Evolutionary conservation across 2,329 filamentous ascomycete species (phyloP).

Genomic region (Paradendryphiella salina): DNA sequence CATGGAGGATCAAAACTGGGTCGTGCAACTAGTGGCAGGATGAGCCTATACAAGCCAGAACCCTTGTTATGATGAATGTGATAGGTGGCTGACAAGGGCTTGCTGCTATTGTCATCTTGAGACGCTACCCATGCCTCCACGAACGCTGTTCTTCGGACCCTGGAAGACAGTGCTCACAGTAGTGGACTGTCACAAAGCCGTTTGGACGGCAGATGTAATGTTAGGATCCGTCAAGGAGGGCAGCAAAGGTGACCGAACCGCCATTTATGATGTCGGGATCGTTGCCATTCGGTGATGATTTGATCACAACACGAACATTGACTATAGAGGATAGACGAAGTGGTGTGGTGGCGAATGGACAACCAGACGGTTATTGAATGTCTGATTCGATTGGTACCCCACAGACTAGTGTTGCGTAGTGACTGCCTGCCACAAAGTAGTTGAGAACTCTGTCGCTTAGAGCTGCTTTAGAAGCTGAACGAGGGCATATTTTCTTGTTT

Average conservation of each 20-base stretch:
- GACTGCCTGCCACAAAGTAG: slow-evolving; percentile 11
- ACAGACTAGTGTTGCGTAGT: slow-evolving; percentile 8
- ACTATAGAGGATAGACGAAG: background rate
- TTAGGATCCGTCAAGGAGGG: background rate
- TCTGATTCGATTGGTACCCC: slow-evolving; percentile 11
- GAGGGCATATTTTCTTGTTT: slow-evolving; percentile 3
- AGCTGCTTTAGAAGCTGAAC: slow-evolving; percentile 3
- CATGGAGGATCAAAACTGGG: slow-evolving; percentile 23
- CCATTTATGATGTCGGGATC: background rate
- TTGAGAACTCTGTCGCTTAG: slow-evolving; percentile 13
- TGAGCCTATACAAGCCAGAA: slow-evolving; percentile 14
- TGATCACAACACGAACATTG: background rate
- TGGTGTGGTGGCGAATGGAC: slow-evolving; percentile 8
- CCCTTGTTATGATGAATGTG: slow-evolving; percentile 10
- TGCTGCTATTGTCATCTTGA: slow-evolving; percentile 5
- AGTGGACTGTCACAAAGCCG: background rate
- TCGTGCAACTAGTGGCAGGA: slow-evolving; percentile 18
- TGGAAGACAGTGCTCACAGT: slow-evolving; percentile 4
- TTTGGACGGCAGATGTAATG: background rate
- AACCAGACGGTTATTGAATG: background rate
- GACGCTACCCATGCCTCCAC: slow-evolving; percentile 8
- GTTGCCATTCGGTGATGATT: background rate
- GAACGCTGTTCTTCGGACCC: slow-evolving; percentile 8
- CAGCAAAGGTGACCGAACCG: too few relatives aligned
- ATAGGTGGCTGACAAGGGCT: slow-evolving; percentile 11